These are phyloP conservation scores for Solanum bulbocastanum DNA, from an alignment of 257 asterid species.

Conservation along the genomic window DNA sequence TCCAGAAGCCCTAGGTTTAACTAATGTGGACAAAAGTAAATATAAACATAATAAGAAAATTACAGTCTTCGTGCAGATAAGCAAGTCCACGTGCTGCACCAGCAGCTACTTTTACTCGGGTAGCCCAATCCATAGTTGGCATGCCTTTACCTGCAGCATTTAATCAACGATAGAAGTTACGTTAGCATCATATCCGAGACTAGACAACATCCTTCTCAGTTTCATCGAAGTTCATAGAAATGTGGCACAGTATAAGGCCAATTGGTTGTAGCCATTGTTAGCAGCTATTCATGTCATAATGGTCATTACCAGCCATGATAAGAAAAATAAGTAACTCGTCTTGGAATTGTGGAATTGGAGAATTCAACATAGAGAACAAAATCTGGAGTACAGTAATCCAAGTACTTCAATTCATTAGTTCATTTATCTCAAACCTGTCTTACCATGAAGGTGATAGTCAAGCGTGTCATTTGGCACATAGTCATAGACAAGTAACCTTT, in stretches of 20 bases:
- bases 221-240: background rate
- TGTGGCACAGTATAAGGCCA: background rate
- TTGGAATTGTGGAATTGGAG: background rate
- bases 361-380: background rate
- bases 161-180: background rate
- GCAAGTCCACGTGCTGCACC: slow-evolving; percentile 93
- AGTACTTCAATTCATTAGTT: background rate
- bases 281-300: background rate
- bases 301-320: background rate
- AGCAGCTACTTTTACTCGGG: slow-evolving; percentile 78
- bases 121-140: slow-evolving; percentile 64
- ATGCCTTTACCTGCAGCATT: slow-evolving; percentile 32
- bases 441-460: slow-evolving; percentile 76
- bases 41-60: slow-evolving; percentile 8
- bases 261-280: background rate
- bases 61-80: slow-evolving; percentile 91
- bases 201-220: background rate
- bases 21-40: background rate
- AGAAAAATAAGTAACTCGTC: background rate
- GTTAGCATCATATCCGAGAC: background rate
- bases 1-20: background rate
- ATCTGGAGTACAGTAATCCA: background rate
- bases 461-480: slow-evolving; percentile 78
- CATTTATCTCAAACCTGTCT: slow-evolving; percentile 5
- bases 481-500: slow-evolving; percentile 79